Evolutionary conservation across 331 rosid genomes (phyloP).

Genomic region (Dryas integrifolia): DNA sequence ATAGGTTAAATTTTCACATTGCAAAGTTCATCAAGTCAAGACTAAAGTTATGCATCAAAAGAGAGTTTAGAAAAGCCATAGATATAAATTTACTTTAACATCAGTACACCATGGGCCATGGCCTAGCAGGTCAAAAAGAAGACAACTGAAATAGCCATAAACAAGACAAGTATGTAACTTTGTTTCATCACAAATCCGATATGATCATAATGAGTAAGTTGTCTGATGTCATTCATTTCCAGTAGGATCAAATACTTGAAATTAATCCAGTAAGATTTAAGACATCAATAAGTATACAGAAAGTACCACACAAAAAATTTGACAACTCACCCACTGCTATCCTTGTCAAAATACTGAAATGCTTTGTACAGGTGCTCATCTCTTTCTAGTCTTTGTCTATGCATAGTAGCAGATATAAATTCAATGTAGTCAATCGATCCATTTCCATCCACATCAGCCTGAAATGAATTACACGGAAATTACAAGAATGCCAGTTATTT

Average conservation of each 20-base stretch:
- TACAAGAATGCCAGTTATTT: not conserved
- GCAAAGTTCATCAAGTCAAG: not conserved
- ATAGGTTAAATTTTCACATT: not conserved
- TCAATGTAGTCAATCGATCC: constrained; percentile 92
- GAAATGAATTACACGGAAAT: constrained; percentile 16
- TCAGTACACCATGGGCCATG: not conserved
- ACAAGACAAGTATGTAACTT: not conserved
- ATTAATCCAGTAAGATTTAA: not conserved
- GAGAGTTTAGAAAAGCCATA: not conserved
- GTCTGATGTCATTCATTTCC: not conserved
- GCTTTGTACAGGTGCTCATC: constrained; percentile 91
- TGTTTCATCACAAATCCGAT: not conserved
- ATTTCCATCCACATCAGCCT: constrained; percentile 98
- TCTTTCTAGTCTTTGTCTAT: constrained; percentile 84
- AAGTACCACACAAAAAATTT: constrained; percentile 1
- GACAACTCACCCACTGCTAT: constrained; percentile 77
- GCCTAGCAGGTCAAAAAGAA: not conserved
- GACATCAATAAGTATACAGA: not conserved
- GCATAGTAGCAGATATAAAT: constrained; percentile 95
- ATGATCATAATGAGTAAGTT: not conserved
- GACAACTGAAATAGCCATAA: not conserved
- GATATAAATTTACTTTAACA: not conserved
- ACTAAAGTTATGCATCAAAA: constrained; percentile 5
- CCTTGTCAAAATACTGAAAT: constrained; percentile 90
- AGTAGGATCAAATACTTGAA: constrained; percentile 2